Evolutionary conservation across 805 yeast species (phyloP).

Genomic region (Candida tibetensis): DNA sequence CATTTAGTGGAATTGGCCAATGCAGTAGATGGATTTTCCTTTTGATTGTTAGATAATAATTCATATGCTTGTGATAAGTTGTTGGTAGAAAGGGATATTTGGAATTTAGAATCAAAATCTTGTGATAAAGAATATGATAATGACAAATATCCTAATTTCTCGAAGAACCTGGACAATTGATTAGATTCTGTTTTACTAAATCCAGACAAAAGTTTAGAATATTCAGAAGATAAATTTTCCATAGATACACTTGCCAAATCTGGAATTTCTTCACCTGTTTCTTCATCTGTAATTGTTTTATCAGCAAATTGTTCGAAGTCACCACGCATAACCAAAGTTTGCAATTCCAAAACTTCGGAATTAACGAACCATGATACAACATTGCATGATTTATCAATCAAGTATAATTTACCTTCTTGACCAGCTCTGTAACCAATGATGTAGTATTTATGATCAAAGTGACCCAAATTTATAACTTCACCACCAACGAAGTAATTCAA

Average conservation of each 20-base stretch:
- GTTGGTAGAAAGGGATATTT: constrained; percentile 76
- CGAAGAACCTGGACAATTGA: constrained; percentile 87
- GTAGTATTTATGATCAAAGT: constrained; percentile 84
- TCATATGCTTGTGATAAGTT: constrained; percentile 70
- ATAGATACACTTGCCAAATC: constrained; percentile 45
- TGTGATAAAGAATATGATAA: constrained; percentile 81
- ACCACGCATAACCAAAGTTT: constrained; percentile 92
- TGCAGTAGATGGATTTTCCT: constrained; percentile 48
- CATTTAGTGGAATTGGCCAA: constrained; percentile 55
- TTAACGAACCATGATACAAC: constrained; percentile 80
- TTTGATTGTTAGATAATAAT: constrained; percentile 30
- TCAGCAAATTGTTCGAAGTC: constrained; percentile 68
- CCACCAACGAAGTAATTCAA: constrained; percentile 95
- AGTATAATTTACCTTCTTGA: constrained; percentile 83
- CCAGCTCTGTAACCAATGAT: constrained; percentile 81
- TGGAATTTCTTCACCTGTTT: constrained; percentile 37
- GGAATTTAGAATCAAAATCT: constrained; percentile 89
- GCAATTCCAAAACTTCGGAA: constrained; percentile 86
- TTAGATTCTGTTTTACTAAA: constrained; percentile 64
- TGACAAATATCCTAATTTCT: constrained; percentile 83
- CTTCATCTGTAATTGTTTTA: constrained; percentile 29
- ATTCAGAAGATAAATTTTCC: constrained; percentile 53
- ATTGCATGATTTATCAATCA: constrained; percentile 86
- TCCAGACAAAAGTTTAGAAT: constrained; percentile 49
- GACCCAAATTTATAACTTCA: constrained; percentile 85